Base-by-base conservation (phyloP, 2,329 filamentous ascomycete genomes). In the Alternaria infectoria region DNA sequence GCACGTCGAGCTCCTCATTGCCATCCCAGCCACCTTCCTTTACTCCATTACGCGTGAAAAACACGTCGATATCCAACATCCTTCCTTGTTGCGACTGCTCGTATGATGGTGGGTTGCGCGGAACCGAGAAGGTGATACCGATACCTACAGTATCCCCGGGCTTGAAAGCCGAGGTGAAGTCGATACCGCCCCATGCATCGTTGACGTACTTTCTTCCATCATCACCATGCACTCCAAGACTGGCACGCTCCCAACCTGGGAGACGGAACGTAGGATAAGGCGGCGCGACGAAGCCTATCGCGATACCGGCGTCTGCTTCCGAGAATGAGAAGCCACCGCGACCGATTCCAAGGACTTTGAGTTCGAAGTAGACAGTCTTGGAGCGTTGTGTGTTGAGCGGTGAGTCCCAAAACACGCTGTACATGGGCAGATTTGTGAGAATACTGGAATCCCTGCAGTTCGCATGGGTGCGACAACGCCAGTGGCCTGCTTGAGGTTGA, bases 191-290 rank as follows among this genome's bases (percentile, higher is more conserved):
- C 83, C 86, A 91, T 8, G 85, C 84, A 76, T 95, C 90, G 74
- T 93, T 93, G 71, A 93, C 85, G 76, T 91, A 96, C 77, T 87
- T 86, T 71, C 90, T 86, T 0, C 92, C 92, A 77, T 95, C 92
- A 77, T 95, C 92, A 50, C 90, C 89, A 76, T 95, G 92, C n/a
- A 95, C 88, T 2, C 85, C 92, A 13, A 94, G 74, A 66, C 88
- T 90, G 17, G 87, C 92, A 32, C 92, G 86, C 75, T 96, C 90
- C 92, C 92, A 95, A 2, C 92, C 92, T 0, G 92, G 92, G 63
- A 94, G 85, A 8, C 92, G 86, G 82, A 93, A 95, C 0, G 86
- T 84, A 7, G 92, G 92, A 74, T 93, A 95, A 8, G 92, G 92
- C 51, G 90, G 86, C 2, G 91, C 91, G 0, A 86, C 82, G 77